phyloP scores from a whole-genome alignment of 192 early-diverging fungal species.

The Umbelopsis sp. region DNA sequence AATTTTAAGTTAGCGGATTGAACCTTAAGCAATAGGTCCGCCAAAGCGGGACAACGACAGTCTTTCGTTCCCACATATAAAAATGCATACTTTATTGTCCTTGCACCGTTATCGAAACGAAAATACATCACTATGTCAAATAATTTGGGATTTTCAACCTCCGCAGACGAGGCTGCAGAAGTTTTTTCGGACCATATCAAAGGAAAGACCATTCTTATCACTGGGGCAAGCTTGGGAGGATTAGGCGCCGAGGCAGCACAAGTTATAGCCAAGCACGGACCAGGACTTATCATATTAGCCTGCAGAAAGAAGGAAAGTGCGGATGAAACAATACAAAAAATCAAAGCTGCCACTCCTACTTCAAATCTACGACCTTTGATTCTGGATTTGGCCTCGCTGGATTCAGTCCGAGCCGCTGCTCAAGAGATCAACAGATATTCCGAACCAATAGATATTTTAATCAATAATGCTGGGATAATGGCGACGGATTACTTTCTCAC shows the following conservation, averaged over 20 bases:
- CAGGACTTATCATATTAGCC: slow-evolving; percentile 20
- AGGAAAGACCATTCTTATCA: neutral
- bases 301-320: slow-evolving; percentile 11
- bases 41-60: too few species aligned
- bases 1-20: too few species aligned
- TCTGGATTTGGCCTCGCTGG: slow-evolving; percentile 6
- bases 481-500: slow-evolving; percentile 25
- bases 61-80: too few species aligned
- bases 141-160: neutral
- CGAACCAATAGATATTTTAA: neutral
- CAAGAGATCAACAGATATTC: neutral
- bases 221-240: slow-evolving; percentile 1
- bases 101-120: too few species aligned
- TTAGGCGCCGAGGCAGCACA: slow-evolving; percentile 9
- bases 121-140: neutral
- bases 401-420: slow-evolving; percentile 20
- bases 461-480: slow-evolving; percentile 48
- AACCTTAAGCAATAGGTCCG: too few species aligned
- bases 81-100: too few species aligned
- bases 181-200: neutral
- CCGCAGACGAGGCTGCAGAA: neutral
- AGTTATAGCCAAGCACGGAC: slow-evolving; percentile 20
- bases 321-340: slow-evolving; percentile 17
- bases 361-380: neutral
- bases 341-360: neutral